Base-by-base conservation (phyloP, 192 early-diverging fungal species). In the Backusella psychrophila region DNA sequence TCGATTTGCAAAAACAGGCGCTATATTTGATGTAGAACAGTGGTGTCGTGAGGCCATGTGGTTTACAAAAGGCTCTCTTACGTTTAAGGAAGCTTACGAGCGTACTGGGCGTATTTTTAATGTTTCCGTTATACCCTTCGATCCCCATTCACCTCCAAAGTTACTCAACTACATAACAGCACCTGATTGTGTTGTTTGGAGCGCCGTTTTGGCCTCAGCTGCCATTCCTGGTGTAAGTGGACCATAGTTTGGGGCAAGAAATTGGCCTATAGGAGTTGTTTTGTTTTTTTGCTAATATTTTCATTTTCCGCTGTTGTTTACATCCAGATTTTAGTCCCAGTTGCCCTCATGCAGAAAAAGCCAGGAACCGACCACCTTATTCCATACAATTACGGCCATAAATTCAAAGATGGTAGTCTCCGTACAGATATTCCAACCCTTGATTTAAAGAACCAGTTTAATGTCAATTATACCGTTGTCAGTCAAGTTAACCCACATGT, bases 401-500 rank as follows among this genome's bases (percentile, higher is more conserved):
- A 86, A 67, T 99, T 92, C 91, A 90, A 95, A 26, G 97, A 99
- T 82, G 97, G 97, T 12, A 93, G 91, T 33, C 86, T 99, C 46
- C 86, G 92, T 52, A 92, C 90, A 34, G 94, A 94, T 66, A 91
- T 94, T 36, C 96, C 97, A 19, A 87, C 90, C 65, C 84, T 89
- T 65, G 89, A 91, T 35, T 81, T 97, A 59, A 87, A 94, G 26
- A 89, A 87, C 38, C 86, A 90, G 66, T 94, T 94, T 73, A 94
- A 95, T 78, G 94, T 97, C 73, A 94, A 94, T 72, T 94, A 93
- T 80, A 94, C 92, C 8, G 86, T 97, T 29, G 94, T 96, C 14
- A 87, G 87, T 78, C 95, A 96, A 81, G 92, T 95, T 35, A 97
- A 97, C 78, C 96, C 96, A 38, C 96, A 97, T 81, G 85, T 99